phyloP scores from a whole-genome alignment of 768 basidiomycete genomes.

The Hygrocybe punicea region DNA sequence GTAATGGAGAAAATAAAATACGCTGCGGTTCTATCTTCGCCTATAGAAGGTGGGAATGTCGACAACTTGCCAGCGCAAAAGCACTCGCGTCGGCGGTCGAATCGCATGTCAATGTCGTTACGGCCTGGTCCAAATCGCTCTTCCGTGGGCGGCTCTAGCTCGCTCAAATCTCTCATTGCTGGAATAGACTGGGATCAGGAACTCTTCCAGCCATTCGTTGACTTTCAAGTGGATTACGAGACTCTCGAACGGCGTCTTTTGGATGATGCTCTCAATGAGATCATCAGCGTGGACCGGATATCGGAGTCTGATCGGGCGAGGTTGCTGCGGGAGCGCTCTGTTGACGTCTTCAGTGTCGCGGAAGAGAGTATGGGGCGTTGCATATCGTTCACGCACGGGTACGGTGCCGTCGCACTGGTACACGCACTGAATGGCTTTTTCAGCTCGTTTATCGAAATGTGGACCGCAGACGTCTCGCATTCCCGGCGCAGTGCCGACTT shows the following conservation, averaged over 20 bases:
- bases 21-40: conserved; percentile 28
- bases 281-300: conserved; percentile 43
- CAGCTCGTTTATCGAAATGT: conserved; percentile 63
- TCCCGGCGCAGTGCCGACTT: conserved; percentile 29
- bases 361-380: conserved; percentile 80
- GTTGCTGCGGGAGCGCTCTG: conserved; percentile 67
- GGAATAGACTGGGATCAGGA: conserved; percentile 81
- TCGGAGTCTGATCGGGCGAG: conserved; percentile 52
- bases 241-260: conserved; percentile 71
- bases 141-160: conserved; percentile 19
- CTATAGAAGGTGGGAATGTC: conserved; percentile 16
- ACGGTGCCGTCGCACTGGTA: conserved; percentile 71
- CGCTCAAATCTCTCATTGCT: not conserved
- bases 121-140: conserved; percentile 41
- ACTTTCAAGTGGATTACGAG: conserved; percentile 83
- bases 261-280: conserved; percentile 52
- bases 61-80: conserved; percentile 14
- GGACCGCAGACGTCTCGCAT: conserved; percentile 51
- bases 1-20: conserved; percentile 70
- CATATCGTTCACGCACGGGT: conserved; percentile 83
- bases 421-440: conserved; percentile 71
- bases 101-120: conserved; percentile 65
- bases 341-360: conserved; percentile 70
- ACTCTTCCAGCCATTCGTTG: conserved; percentile 91
- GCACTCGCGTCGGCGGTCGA: conserved; percentile 52